These are phyloP conservation scores for Scheffersomyces amazonensis DNA, from an alignment of 805 yeast genomes.

Conservation along the genomic window DNA sequence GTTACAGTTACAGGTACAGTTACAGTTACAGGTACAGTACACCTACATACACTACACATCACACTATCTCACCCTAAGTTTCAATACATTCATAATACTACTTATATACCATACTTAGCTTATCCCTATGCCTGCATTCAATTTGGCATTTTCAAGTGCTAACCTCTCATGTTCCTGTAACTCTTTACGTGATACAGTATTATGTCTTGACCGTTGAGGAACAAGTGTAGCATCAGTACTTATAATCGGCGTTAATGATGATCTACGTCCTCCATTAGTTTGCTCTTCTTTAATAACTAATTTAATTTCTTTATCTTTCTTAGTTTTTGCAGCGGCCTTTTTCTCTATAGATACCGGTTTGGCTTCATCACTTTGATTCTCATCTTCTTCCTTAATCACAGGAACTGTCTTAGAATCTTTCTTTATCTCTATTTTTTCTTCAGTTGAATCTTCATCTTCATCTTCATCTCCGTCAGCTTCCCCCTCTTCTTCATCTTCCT, in stretches of 20 bases:
- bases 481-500: constrained; percentile 9
- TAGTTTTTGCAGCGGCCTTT: neutral
- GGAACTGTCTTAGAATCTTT: neutral
- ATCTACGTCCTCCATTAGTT: constrained; percentile 2
- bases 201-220: constrained; percentile 2
- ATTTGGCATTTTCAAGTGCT: constrained; percentile 17
- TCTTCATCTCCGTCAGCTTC: constrained; percentile 7
- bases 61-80: too few relatives aligned
- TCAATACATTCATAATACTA: neutral
- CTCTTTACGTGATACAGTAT: constrained; percentile 10
- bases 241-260: constrained; percentile 5
- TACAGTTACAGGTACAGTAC: too few relatives aligned
- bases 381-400: too few relatives aligned
- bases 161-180: constrained; percentile 16
- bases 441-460: constrained; percentile 2
- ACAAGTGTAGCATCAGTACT: constrained; percentile 1
- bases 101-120: neutral
- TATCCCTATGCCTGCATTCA: constrained; percentile 9
- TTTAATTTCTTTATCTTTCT: neutral
- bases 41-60: too few relatives aligned
- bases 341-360: too few relatives aligned
- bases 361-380: too few relatives aligned
- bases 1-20: too few relatives aligned
- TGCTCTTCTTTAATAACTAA: neutral
- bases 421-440: constrained; percentile 2